Evolutionary conservation across 2,329 filamentous ascomycete species (phyloP), one percentile per base, ranked within the genome.

Genomic region (Calonectria honghensis): DNA sequence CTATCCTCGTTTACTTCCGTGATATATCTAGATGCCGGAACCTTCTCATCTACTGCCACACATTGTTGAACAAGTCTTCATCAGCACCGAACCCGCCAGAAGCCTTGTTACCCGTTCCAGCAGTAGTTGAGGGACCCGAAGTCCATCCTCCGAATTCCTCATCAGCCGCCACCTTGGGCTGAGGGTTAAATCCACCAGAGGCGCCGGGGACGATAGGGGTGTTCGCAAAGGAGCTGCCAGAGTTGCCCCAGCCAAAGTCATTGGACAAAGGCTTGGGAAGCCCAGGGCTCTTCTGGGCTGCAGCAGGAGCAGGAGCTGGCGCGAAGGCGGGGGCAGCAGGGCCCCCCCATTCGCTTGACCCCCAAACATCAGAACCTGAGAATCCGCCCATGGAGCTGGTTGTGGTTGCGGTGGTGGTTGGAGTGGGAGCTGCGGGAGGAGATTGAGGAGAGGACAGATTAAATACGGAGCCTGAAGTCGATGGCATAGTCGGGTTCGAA

Each of bases 141-240:
- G 95, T 93, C 96, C 96, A 98, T 16, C 96, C 96, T 27, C 96
- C 96, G 87, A 98, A 98, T 82, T 98, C 96, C 85, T 98, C 96
- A 80, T 98, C 96, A 0, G 95, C 94, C 45, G 94, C 90, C 3
- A 98, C 94, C 81, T 94, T 93, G 31, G 95, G 92, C 51, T 88
- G 86, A 70, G 88, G 82, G 68, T 88, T 90, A 84, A 95, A 94
- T 7, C 93, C 93, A 31, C 93, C 93, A 78, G 90, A 90, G 0
- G 90, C 87, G 1, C 91, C 90, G 3, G 91, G 90, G 27, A 93
- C 88, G 82, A 93, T 91, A 65, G 91, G 90, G 75, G 91, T 89
- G 79, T 82, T 90, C 51, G 91, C 89, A 78, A 93, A 88, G n/a
- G 88, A 88, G 35, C 84, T 83, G 59, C 86, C 83, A 3, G 79